These are phyloP conservation scores for Dictyostelium intermedium DNA, from an alignment of 78 protist genomes.

Conservation along the genomic window DNA sequence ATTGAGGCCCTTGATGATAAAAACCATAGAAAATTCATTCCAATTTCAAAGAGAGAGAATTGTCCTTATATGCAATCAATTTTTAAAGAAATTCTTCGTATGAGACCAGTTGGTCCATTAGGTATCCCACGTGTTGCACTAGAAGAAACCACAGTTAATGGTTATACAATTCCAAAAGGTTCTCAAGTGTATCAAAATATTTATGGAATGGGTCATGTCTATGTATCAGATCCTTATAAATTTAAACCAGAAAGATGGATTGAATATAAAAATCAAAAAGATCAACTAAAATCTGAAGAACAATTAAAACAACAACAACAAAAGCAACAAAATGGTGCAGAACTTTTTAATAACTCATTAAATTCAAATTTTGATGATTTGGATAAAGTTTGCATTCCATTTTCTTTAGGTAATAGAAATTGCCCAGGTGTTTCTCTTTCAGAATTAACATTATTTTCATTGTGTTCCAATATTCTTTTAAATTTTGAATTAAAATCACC, in stretches of 20 bases:
- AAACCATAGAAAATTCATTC: neutral
- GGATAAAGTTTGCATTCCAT: neutral
- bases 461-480: conserved; percentile 7
- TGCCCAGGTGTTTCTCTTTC: neutral
- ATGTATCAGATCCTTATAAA: neutral
- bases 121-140: conserved; percentile 29
- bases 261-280: neutral
- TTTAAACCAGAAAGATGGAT: conserved; percentile 59
- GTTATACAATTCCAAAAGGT: conserved; percentile 17
- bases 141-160: neutral
- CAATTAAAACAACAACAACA: neutral
- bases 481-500: neutral
- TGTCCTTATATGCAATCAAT: neutral
- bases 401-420: neutral
- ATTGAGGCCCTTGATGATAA: neutral
- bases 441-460: neutral
- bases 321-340: neutral
- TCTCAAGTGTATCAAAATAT: neutral
- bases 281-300: neutral
- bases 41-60: neutral
- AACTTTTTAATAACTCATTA: neutral
- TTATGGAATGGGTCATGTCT: conserved; percentile 8
- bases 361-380: neutral
- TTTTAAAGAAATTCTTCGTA: conserved; percentile 8
- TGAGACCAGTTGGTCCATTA: conserved; percentile 22